Base-by-base conservation (phyloP, 108 stramenopile genomes). In the Poteriospumella lacustris region DNA sequence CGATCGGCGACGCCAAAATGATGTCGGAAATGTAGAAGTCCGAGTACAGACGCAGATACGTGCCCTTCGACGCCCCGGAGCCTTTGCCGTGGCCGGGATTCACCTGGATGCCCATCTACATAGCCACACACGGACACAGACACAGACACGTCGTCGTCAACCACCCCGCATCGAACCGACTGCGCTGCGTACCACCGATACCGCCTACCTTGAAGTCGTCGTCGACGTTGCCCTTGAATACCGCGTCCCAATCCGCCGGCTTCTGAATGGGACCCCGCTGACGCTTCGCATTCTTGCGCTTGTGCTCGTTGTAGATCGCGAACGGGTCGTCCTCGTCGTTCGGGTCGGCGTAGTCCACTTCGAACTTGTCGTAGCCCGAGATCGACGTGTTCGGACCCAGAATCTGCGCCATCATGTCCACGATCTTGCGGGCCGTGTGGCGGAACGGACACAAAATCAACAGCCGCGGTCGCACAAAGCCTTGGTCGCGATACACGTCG, bases 11-110 rank as follows among this genome's bases (percentile, higher is more conserved):
- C 43, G 93, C 90, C 38, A 95, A 42, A 68, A 97, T 93, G 28
- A 97, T 93, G 77, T 97, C 96, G 76, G 94, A 94, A 38, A 86
- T 88, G 81, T 92, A 94, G 86, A 97, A 97, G 43, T 95, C 96
- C 42, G 89, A 84, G 82, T 90, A 97, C 24, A 94, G 77, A 58
- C 89, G 89, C 42, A 92, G 64, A 24, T 44, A 68, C 15, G 89
- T 87, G 69, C 89, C 89, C 39, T 85, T 85, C 24, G 59, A 68
- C 43, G 78, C 47, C 44, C 58, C 38, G 31, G 47, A 24, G 42
- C 81, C 85, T 67, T 88, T 89, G 41, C 89, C 89, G 39, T 77
- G 82, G 43, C 88, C 88, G 5, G 91, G 89, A 26, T 83, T 87
- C 1, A 97, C 42, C 0, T 92, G 82, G 40, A 97, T 87, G 47